Conservation (phyloP, 2,329 filamentous ascomycete species). For the Colletotrichum lini region DNA sequence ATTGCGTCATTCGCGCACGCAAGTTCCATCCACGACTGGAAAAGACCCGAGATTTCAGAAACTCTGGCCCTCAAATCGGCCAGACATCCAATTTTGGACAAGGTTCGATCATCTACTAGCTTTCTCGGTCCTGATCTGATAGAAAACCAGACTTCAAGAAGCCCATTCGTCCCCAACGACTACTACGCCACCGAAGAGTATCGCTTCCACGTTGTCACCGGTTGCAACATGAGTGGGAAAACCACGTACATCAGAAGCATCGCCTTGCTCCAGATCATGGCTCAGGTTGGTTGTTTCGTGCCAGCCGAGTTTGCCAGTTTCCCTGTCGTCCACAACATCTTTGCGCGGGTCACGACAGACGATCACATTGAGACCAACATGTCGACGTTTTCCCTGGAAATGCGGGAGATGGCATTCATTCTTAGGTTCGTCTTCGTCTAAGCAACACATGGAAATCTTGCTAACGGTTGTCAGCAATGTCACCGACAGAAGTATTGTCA, state of each 20-base stretch:
- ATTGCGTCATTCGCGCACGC: slow-evolving; percentile 82
- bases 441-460: rapidly evolving
- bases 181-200: slow-evolving; percentile 86
- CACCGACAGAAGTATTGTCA: slow-evolving; percentile 80
- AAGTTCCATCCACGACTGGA: slow-evolving; percentile 72
- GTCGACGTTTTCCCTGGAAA: slow-evolving; percentile 94
- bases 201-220: slow-evolving; percentile 93
- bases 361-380: slow-evolving; percentile 92
- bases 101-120: slow-evolving; percentile 53
- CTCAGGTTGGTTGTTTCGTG: slow-evolving; percentile 91
- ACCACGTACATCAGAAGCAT: slow-evolving; percentile 93
- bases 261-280: slow-evolving; percentile 91
- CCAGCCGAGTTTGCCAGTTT: slow-evolving; percentile 88
- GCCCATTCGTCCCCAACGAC: slow-evolving; percentile 88
- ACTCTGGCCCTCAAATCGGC: slow-evolving; percentile 81
- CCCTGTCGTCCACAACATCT: slow-evolving; percentile 84
- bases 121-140: background rate
- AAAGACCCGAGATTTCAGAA: slow-evolving; percentile 77
- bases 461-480: slow-evolving; percentile 68
- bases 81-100: slow-evolving; percentile 85
- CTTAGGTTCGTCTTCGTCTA: slow-evolving; percentile 64
- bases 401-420: slow-evolving; percentile 97
- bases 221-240: slow-evolving; percentile 98
- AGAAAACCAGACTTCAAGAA: slow-evolving; percentile 42
- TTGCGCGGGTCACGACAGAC: slow-evolving; percentile 88